These are phyloP conservation scores for Geranium rotundifolium DNA, from an alignment of 345 rosid genomes.

Conservation along the genomic window DNA sequence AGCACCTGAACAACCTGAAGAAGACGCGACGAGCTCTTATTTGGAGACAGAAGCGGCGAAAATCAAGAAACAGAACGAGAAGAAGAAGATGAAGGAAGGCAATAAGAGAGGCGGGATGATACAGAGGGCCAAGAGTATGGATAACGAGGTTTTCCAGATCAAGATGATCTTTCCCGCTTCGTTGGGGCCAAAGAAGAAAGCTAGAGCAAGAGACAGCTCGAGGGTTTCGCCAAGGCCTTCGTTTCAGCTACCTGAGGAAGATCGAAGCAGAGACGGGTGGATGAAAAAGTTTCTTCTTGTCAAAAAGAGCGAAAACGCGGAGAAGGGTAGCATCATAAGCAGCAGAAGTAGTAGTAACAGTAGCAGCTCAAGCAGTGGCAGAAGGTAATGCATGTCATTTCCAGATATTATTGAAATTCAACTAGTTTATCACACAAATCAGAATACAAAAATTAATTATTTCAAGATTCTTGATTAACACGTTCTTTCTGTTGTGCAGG, in stretches of 20 bases:
- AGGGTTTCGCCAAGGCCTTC: slow-evolving; percentile 22
- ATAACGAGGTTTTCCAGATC: slow-evolving; percentile 31
- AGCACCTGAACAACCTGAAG: background rate
- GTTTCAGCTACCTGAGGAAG: slow-evolving; percentile 11
- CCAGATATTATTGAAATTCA: background rate
- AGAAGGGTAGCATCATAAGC: slow-evolving; percentile 6
- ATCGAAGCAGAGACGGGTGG: slow-evolving; percentile 7
- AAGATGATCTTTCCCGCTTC: slow-evolving; percentile 33
- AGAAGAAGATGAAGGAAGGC: slow-evolving; percentile 8
- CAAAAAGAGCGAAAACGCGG: slow-evolving; percentile 3
- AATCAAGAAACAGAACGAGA: slow-evolving; percentile 9
- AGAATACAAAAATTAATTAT: too few species aligned
- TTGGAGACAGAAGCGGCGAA: slow-evolving; percentile 3
- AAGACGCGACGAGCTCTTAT: slow-evolving; percentile 2
- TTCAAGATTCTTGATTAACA: background rate
- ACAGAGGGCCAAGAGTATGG: slow-evolving; percentile 22
- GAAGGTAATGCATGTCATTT: background rate
- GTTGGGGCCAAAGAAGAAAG: slow-evolving; percentile 18
- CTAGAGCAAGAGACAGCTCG: slow-evolving; percentile 9
- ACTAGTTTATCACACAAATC: too few species aligned
- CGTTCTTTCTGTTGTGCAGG: background rate
- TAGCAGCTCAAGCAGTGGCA: slow-evolving; percentile 16
- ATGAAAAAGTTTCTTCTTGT: slow-evolving; percentile 9
- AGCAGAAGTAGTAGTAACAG: slow-evolving; percentile 8
- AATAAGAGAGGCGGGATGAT: slow-evolving; percentile 5